Evolutionary conservation across 2,329 filamentous ascomycete genomes (phyloP).

Genomic region (Ascochyta lentis): DNA sequence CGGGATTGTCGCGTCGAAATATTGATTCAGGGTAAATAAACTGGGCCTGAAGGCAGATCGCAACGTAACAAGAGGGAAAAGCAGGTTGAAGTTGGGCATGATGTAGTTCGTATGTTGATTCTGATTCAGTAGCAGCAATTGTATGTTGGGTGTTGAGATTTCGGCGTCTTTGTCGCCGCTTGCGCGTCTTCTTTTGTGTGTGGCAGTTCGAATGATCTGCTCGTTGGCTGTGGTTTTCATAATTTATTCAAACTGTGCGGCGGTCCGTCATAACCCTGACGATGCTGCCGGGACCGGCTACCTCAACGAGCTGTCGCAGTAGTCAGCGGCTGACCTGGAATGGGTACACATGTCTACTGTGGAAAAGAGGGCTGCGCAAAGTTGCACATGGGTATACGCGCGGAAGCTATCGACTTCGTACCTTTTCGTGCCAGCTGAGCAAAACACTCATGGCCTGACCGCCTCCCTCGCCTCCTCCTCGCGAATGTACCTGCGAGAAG

Average conservation of each 20-base stretch:
- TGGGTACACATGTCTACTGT: background rate
- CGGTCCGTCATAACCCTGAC: conserved; percentile 96
- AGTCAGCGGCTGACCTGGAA: conserved; percentile 1
- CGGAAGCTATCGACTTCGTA: conserved; percentile 31
- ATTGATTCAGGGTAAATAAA: conserved; percentile 18
- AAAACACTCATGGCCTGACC: conserved; percentile 94
- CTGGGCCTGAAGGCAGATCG: conserved; percentile 13
- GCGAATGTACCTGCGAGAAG: conserved; percentile 78
- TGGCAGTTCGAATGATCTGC: conserved; percentile 9
- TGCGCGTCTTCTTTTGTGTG: background rate
- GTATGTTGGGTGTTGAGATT: background rate
- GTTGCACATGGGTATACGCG: background rate
- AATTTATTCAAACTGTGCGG: conserved; percentile 72
- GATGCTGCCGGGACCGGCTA: conserved; percentile 87
- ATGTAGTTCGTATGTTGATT: conserved; percentile 7
- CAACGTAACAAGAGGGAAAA: conserved; percentile 11
- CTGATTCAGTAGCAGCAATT: background rate
- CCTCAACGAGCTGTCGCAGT: conserved; percentile 73
- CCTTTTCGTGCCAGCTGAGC: conserved; percentile 97
- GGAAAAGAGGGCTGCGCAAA: background rate
- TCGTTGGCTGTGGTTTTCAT: background rate
- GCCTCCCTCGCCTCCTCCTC: conserved; percentile 70
- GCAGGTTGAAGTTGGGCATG: conserved; percentile 7
- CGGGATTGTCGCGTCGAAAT: conserved; percentile 10
- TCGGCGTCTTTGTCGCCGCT: background rate